phyloP scores from a whole-genome alignment of 495 filamentous ascomycete species.

The Xylona heveae region DNA sequence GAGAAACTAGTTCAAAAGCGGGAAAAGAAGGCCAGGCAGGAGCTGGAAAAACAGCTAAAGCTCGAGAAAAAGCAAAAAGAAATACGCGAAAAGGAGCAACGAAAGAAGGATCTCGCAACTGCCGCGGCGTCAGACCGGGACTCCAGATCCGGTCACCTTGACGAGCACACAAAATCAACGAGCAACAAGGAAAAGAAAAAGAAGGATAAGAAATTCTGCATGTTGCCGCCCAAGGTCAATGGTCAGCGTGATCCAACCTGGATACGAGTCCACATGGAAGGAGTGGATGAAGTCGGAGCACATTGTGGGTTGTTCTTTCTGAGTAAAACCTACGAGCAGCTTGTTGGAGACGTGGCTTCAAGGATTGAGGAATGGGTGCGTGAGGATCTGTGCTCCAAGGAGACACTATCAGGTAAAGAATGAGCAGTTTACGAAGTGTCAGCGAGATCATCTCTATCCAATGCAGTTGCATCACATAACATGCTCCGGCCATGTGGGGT shows the following conservation, averaged over 20 bases:
- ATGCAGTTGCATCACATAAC: too few species aligned
- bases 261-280: slow-evolving; percentile 57
- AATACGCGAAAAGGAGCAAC: slow-evolving; percentile 10
- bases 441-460: too few species aligned
- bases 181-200: slow-evolving; percentile 3
- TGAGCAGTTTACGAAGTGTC: too few species aligned
- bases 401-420: too few species aligned
- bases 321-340: slow-evolving; percentile 40
- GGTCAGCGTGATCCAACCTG: slow-evolving; percentile 41
- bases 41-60: slow-evolving; percentile 18
- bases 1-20: slow-evolving; percentile 31
- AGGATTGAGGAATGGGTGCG: slow-evolving; percentile 54
- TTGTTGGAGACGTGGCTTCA: slow-evolving; percentile 54
- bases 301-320: slow-evolving; percentile 69
- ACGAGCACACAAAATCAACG: slow-evolving; percentile 4
- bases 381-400: too few species aligned
- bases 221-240: slow-evolving; percentile 33
- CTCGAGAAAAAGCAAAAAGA: slow-evolving; percentile 4
- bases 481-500: too few species aligned
- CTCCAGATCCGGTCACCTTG: too few species aligned
- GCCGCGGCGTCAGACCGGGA: slow-evolving; percentile 6
- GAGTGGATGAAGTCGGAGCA: slow-evolving; percentile 66
- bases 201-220: slow-evolving; percentile 48
- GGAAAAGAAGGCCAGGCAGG: slow-evolving; percentile 26
- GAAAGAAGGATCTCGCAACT: slow-evolving; percentile 11